Evolutionary conservation across 768 basidiomycete genomes (phyloP).

Genomic region (Kwoniella sp.): DNA sequence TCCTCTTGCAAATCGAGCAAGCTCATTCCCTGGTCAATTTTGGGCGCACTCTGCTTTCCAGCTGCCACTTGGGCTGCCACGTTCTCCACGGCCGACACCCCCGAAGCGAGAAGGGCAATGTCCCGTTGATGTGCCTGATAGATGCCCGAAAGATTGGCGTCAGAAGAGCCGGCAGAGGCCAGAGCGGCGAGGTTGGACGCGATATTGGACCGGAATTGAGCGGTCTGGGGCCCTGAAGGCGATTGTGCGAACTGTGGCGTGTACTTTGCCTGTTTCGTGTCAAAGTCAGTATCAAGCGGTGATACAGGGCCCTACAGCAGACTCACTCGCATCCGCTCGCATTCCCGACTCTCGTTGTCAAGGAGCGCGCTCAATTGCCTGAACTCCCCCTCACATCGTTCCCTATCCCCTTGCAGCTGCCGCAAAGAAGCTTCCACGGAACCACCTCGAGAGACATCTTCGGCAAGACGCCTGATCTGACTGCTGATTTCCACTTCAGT

Average conservation of each 20-base stretch:
- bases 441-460: conserved; percentile 54
- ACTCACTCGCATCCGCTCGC: conserved; percentile 69
- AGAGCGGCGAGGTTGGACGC: conserved; percentile 69
- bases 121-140: conserved; percentile 70
- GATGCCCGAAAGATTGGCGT: conserved; percentile 66
- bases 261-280: conserved; percentile 61
- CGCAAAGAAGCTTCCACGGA: conserved; percentile 67
- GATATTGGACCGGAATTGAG: conserved; percentile 68
- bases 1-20: conserved; percentile 67
- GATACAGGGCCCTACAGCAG: neutral
- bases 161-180: conserved; percentile 71
- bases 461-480: conserved; percentile 44
- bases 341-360: conserved; percentile 77
- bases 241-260: conserved; percentile 80
- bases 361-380: conserved; percentile 63
- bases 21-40: conserved; percentile 50
- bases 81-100: conserved; percentile 52
- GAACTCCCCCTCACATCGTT: conserved; percentile 55
- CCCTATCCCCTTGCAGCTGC: conserved; percentile 71
- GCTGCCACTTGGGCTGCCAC: conserved; percentile 51
- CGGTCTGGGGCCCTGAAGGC: conserved; percentile 70
- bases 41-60: conserved; percentile 51
- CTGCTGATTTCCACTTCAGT: conserved; percentile 57
- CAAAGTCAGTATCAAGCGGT: neutral
- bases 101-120: conserved; percentile 57